Conservation (phyloP, 2,329 filamentous ascomycete genomes). For the Calonectria pauciramosa region DNA sequence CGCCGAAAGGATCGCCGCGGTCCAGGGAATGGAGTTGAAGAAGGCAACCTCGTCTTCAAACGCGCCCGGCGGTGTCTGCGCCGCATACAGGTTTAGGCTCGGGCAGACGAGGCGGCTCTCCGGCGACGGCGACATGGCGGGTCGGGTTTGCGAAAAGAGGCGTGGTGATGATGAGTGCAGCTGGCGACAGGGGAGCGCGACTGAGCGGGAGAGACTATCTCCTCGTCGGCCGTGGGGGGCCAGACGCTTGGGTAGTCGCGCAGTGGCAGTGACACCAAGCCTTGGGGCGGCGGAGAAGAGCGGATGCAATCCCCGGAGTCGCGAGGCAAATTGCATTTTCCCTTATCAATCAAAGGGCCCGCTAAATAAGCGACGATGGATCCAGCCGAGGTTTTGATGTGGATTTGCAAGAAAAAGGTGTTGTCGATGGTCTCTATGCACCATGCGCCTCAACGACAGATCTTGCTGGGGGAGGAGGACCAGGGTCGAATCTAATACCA, state of each 20-base stretch:
- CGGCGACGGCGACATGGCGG: constrained; percentile 34
- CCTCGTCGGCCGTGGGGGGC: constrained; percentile 27
- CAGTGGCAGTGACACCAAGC: constrained; percentile 3
- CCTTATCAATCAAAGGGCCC: background rate
- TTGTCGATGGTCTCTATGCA: background rate
- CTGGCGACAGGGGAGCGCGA: background rate
- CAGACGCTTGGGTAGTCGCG: constrained; percentile 16
- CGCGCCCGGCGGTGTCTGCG: constrained; percentile 42
- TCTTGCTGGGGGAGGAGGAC: background rate
- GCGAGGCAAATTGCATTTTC: constrained; percentile 32
- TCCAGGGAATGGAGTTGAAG: constrained; percentile 55
- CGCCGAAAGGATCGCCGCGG: constrained; percentile 45
- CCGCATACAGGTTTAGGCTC: constrained; percentile 45
- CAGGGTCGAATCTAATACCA: background rate
- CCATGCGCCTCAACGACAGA: background rate
- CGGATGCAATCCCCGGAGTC: constrained; percentile 24
- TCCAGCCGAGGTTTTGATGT: background rate
- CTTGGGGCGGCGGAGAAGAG: constrained; percentile 27
- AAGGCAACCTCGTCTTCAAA: constrained; percentile 46
- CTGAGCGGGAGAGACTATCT: background rate
- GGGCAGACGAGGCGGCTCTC: constrained; percentile 49
- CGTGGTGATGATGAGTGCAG: constrained; percentile 13
- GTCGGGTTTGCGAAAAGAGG: constrained; percentile 27
- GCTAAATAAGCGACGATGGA: background rate
- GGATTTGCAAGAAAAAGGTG: background rate